Base-by-base conservation (phyloP, 2,329 filamentous ascomycete species). In the Neophaeococcomyces aloes region DNA sequence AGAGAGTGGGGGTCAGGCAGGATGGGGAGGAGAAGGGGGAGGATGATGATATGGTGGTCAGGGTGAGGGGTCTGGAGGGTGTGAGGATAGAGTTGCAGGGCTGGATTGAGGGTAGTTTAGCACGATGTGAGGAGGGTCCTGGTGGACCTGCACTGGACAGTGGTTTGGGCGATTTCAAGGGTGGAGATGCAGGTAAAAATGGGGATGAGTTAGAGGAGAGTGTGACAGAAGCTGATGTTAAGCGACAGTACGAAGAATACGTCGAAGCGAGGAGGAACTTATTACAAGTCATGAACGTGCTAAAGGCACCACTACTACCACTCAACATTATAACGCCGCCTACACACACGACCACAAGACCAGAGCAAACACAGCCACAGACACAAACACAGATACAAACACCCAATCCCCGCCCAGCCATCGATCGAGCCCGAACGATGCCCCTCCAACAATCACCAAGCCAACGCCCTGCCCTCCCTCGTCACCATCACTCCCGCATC, bases 31-130 rank as follows among this genome's bases (percentile, higher is more conserved):
- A 6, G 10, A 29, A 23, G 11, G 8, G 18, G 15, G 32, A 13
- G 15, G 30, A 29, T 5, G 5, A 19, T 5, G 31, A 23, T 27
- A n/a, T 32, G 6, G 17, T 34, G 21, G 33, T 18, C 29, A 37
- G 35, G 10, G 38, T 48, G 3, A 13, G 35, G 27, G 48, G 47
- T 2, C 40, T 55, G 21, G 44, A 36, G 23, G 41, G 36, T 11
- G 48, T 44, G 5, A 43, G 49, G 27, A 31, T 29, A 14, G 42
- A 50, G 23, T 36, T 55, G 31, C 50, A 51, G 14, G 29, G 30
- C 5, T 55, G 53, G 51, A 38, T 55, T 13, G 49, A 50, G 31
- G 42, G 50, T 17, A 48, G 39, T 21, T 21, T 55, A 35, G 51
- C 39, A 19, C 18, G 8, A 15, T 47, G 45, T 18, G 45, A 37